Evolutionary conservation across 108 stramenopile genomes (phyloP).

Genomic region (Schizochytrium sp.): DNA sequence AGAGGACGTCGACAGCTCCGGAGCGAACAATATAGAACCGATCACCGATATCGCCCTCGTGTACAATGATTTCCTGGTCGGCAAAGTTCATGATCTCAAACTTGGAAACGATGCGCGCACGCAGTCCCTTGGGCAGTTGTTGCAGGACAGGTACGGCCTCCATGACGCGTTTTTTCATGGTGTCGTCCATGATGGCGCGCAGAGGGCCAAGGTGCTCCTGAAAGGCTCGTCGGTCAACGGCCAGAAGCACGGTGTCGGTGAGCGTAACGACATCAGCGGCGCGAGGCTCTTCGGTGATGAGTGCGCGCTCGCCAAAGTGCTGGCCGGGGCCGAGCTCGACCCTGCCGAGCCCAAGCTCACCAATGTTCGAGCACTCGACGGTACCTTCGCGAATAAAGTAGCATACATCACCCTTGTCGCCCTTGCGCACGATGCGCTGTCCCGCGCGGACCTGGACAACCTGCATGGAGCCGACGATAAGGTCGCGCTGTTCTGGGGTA

Average conservation of each 20-base stretch:
- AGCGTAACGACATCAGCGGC: slow-evolving; percentile 22
- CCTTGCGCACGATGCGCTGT: background rate
- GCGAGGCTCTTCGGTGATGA: slow-evolving; percentile 31
- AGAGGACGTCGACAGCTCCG: background rate
- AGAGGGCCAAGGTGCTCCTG: slow-evolving; percentile 29
- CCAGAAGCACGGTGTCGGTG: slow-evolving; percentile 4
- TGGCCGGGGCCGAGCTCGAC: slow-evolving; percentile 18
- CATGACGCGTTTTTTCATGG: slow-evolving; percentile 23
- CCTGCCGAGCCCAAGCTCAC: background rate
- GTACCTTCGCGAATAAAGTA: slow-evolving; percentile 18
- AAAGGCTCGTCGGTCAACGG: slow-evolving; percentile 15
- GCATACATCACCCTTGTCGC: background rate
- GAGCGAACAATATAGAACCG: slow-evolving; percentile 8
- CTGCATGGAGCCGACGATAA: background rate
- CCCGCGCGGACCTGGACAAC: background rate
- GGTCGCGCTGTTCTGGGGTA: background rate
- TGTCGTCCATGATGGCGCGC: slow-evolving; percentile 28
- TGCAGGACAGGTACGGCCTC: background rate
- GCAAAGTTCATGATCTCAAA: background rate
- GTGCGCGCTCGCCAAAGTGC: slow-evolving; percentile 33
- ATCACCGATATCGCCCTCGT: background rate
- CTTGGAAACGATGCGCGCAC: background rate
- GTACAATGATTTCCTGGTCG: background rate
- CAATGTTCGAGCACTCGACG: slow-evolving; percentile 20
- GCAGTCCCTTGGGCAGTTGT: slow-evolving; percentile 18